Evolutionary conservation across 2,329 filamentous ascomycete genomes (phyloP).

Genomic region (Aureobasidium sp.): DNA sequence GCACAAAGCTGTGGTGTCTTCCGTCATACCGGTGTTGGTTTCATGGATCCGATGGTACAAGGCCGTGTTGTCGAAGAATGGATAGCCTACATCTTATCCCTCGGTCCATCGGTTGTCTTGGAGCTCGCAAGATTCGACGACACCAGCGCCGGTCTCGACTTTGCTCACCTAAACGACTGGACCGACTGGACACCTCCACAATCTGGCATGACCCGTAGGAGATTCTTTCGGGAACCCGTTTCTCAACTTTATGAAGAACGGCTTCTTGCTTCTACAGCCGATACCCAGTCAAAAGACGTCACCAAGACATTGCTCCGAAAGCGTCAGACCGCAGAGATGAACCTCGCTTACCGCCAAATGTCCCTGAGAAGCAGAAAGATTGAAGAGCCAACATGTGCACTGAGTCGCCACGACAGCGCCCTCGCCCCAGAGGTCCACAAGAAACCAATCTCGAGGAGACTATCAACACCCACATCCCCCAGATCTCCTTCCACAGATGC

Average conservation of each 20-base stretch:
- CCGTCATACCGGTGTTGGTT: constrained; percentile 40
- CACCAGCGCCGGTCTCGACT: constrained; percentile 42
- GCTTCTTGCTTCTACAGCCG: constrained; percentile 26
- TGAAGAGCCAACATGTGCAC: background rate
- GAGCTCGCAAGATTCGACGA: constrained; percentile 40
- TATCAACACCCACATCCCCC: background rate
- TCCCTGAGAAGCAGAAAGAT: background rate
- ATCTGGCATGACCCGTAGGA: constrained; percentile 41
- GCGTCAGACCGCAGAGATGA: constrained; percentile 1
- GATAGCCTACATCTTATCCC: constrained; percentile 53
- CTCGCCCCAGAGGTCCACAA: constrained; percentile 5
- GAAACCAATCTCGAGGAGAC: background rate
- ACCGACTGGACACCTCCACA: constrained; percentile 48
- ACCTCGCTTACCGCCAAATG: background rate
- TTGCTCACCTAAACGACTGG: constrained; percentile 49
- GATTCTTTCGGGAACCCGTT: constrained; percentile 56
- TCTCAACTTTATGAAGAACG: constrained; percentile 53
- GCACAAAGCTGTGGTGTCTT: constrained; percentile 52
- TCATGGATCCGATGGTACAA: constrained; percentile 46
- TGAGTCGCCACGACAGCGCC: background rate
- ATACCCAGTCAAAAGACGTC: constrained; percentile 8
- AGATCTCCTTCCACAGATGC: background rate
- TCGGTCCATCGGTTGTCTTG: constrained; percentile 51
- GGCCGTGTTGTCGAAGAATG: constrained; percentile 54
- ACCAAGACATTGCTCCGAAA: background rate